phyloP scores from a whole-genome alignment of 768 basidiomycete species.

The Clitopilus passeckerianus region DNA sequence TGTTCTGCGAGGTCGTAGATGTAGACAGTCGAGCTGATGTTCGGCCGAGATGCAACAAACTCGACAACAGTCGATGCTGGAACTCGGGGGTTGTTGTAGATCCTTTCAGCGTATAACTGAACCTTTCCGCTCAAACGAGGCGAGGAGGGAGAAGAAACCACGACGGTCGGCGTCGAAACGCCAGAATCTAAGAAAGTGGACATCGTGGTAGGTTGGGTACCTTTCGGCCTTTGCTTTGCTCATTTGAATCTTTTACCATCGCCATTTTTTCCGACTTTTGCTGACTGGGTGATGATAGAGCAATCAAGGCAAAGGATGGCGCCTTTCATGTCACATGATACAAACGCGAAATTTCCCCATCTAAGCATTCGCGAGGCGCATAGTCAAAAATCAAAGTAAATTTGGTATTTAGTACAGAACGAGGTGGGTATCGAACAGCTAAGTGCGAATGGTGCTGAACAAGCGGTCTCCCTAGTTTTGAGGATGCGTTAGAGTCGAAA shows the following conservation, averaged over 20 bases:
- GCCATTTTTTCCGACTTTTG: not conserved
- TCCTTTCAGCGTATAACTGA: slow-evolving; percentile 17
- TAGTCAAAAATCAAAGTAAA: no score
- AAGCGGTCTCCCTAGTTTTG: slow-evolving; percentile 73
- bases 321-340: slow-evolving; percentile 23
- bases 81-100: slow-evolving; percentile 37
- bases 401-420: not conserved
- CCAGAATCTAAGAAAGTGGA: slow-evolving; percentile 21
- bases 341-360: slow-evolving; percentile 1
- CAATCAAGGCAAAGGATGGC: slow-evolving; percentile 40
- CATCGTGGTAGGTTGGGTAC: not conserved
- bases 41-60: slow-evolving; percentile 53
- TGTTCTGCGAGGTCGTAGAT: slow-evolving; percentile 83
- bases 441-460: slow-evolving; percentile 64
- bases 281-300: slow-evolving; percentile 17
- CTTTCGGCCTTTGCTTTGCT: not conserved
- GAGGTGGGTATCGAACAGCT: slow-evolving; percentile 3
- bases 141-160: slow-evolving; percentile 34
- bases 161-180: slow-evolving; percentile 31
- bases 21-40: slow-evolving; percentile 64
- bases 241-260: not conserved
- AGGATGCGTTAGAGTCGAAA: not conserved
- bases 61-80: slow-evolving; percentile 67
- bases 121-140: slow-evolving; percentile 20
- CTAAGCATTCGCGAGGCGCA: no score